A percentile compares a stretch with the other conserved stretches of the same genome.
Evolutionary conservation across 441 rosid species (phyloP).

Genomic region (Macaranga tanarius): DNA sequence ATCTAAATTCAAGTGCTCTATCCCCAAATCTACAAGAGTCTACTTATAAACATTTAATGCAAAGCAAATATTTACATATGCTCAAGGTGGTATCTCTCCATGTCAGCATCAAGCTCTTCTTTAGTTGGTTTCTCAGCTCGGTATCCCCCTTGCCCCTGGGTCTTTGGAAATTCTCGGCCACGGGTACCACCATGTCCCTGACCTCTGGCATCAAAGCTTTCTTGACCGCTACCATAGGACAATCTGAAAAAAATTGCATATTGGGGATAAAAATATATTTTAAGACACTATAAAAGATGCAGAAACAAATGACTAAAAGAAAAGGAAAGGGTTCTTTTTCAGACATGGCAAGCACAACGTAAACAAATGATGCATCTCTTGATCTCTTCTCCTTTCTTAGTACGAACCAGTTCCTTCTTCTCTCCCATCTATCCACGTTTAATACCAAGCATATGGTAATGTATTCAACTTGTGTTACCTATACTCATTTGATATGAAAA

Average conservation of each 20-base stretch:
- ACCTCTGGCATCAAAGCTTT: constrained; percentile 30
- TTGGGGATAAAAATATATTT: neutral
- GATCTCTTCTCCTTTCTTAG: neutral
- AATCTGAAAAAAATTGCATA: neutral
- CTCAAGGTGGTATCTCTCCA: constrained; percentile 60
- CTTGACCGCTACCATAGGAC: constrained; percentile 20
- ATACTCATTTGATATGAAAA: neutral
- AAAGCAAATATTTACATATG: neutral
- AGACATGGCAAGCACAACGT: neutral
- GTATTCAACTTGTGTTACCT: neutral
- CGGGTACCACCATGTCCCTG: constrained; percentile 36
- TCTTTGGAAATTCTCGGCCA: constrained; percentile 45
- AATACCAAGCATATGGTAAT: neutral
- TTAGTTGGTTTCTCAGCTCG: constrained; percentile 61
- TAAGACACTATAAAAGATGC: neutral
- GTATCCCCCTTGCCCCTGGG: constrained; percentile 47
- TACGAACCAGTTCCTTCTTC: no score
- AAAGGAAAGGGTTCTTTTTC: neutral
- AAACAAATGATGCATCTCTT: neutral
- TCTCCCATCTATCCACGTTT: no score
- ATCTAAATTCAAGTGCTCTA: neutral
- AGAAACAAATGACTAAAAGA: neutral
- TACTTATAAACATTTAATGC: neutral
- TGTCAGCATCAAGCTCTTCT: constrained; percentile 80
- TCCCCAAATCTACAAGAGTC: constrained; percentile 4